phyloP scores from a whole-genome alignment of 257 asterid genomes.

The Schizonepeta tenuifolia region DNA sequence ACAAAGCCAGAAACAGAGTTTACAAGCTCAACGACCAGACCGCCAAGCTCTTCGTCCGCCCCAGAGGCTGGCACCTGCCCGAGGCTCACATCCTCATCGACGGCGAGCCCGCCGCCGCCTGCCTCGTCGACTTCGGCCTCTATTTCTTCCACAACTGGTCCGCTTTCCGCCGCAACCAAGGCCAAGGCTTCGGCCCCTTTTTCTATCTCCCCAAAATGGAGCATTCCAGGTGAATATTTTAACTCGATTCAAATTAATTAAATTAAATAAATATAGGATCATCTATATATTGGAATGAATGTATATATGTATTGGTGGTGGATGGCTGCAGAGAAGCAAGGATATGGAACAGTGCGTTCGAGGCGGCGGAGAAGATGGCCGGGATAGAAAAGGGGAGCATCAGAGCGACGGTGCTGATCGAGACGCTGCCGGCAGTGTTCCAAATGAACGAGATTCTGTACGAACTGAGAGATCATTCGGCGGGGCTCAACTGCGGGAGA shows the following conservation, averaged over 20 bases:
- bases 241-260: background rate
- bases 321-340: slow-evolving; percentile 96
- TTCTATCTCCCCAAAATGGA: slow-evolving; percentile 98
- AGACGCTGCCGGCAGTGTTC: slow-evolving; percentile 95
- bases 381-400: slow-evolving; percentile 86
- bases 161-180: slow-evolving; percentile 64
- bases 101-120: slow-evolving; percentile 85
- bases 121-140: slow-evolving; percentile 91
- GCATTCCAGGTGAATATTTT: slow-evolving; percentile 59
- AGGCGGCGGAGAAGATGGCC: slow-evolving; percentile 68
- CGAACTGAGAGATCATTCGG: slow-evolving; percentile 81
- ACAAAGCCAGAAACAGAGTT: slow-evolving; percentile 69
- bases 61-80: slow-evolving; percentile 96
- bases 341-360: slow-evolving; percentile 86
- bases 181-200: slow-evolving; percentile 86
- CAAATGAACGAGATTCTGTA: slow-evolving; percentile 93
- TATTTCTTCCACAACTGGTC: slow-evolving; percentile 80
- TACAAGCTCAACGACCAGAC: slow-evolving; percentile 77
- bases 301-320: background rate
- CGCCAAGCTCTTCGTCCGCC: slow-evolving; percentile 96
- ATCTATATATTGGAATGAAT: too few species aligned
- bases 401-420: slow-evolving; percentile 91
- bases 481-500: slow-evolving; percentile 90
- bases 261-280: too few species aligned
- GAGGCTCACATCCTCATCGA: slow-evolving; percentile 91